Conservation (phyloP, 1,284 basidiomycete genomes). For the Puccinia hordei region DNA sequence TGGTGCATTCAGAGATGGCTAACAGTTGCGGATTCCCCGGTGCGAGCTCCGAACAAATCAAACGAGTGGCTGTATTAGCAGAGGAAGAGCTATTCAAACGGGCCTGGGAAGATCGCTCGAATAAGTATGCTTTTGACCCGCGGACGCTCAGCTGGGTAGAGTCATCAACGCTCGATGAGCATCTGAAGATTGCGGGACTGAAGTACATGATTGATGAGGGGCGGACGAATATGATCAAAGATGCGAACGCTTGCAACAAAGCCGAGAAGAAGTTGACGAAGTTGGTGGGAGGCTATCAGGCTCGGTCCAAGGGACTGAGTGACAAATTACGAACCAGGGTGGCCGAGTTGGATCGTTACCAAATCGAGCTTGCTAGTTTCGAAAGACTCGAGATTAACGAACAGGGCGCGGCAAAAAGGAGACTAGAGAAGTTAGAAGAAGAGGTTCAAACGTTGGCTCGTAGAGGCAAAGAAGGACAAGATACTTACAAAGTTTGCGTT, state of each 20-base stretch:
- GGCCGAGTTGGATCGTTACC: conserved; percentile 62
- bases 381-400: conserved; percentile 72
- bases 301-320: conserved; percentile 71
- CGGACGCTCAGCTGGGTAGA: conserved; percentile 70
- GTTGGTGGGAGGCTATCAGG: conserved; percentile 85
- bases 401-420: conserved; percentile 70
- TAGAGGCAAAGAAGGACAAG: conserved; percentile 28
- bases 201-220: conserved; percentile 67
- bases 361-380: conserved; percentile 78
- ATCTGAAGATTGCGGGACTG: conserved; percentile 71
- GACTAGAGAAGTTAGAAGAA: conserved; percentile 74
- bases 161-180: conserved; percentile 65
- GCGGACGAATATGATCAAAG: conserved; percentile 76
- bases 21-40: conserved; percentile 77
- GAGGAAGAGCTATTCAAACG: conserved; percentile 66
- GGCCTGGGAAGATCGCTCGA: conserved; percentile 70
- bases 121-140: conserved; percentile 69
- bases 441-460: conserved; percentile 69
- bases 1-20: conserved; percentile 80
- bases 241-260: conserved; percentile 79
- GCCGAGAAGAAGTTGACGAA: conserved; percentile 87
- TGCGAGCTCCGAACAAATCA: conserved; percentile 75
- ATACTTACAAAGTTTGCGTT: conserved; percentile 42
- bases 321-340: conserved; percentile 71
- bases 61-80: conserved; percentile 68